These are phyloP conservation scores for Penicillium decumbens DNA, from an alignment of 2,329 filamentous ascomycete species.

Conservation along the genomic window DNA sequence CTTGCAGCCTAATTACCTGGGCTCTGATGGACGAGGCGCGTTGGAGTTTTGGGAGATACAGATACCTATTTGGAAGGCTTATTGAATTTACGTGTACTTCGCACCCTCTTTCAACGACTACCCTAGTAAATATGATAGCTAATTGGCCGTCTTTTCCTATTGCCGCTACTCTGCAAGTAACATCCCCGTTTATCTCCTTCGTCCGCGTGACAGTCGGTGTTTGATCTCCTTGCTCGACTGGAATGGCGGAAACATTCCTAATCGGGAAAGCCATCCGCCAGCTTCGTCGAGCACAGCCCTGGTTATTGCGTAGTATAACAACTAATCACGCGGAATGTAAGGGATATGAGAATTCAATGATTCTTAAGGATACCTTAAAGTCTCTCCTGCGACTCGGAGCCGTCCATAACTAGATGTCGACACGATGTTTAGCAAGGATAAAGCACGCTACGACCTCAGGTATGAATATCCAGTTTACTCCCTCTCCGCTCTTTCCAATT, in stretches of 20 bases:
- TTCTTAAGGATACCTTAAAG: background rate
- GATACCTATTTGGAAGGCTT: slow-evolving; percentile 21
- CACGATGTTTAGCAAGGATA: background rate
- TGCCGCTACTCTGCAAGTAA: background rate
- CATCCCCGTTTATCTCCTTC: background rate
- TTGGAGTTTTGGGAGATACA: slow-evolving; percentile 16
- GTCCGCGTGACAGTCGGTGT: background rate
- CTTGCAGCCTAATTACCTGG: slow-evolving; percentile 7
- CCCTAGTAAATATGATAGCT: background rate
- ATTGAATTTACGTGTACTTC: background rate
- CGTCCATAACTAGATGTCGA: background rate
- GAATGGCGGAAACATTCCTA: background rate
- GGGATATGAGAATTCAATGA: background rate
- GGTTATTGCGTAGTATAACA: background rate
- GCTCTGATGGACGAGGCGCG: slow-evolving; percentile 10
- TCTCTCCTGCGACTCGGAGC: background rate
- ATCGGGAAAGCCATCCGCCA: background rate
- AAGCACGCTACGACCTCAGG: background rate
- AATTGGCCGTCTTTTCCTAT: background rate
- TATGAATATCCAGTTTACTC: background rate
- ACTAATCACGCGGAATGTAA: background rate
- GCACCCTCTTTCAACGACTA: background rate
- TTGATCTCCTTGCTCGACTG: background rate
- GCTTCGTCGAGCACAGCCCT: background rate
- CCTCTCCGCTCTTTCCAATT: background rate